A percentile compares a stretch with the other conserved stretches of the same genome.
Conservation (phyloP, 768 basidiomycete species). For the Antrodiella citrinella region DNA sequence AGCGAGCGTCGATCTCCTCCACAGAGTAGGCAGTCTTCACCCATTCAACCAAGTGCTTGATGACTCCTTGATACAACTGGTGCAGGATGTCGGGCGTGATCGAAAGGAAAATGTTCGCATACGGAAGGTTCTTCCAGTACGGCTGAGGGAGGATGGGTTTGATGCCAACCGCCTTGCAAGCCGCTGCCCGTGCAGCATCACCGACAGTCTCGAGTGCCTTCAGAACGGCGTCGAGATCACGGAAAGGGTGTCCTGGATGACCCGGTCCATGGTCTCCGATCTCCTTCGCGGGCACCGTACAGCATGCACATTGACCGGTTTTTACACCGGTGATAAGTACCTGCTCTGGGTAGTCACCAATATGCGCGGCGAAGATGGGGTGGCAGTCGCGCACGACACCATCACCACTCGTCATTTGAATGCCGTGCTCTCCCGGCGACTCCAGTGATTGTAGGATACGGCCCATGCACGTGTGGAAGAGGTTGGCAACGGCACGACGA, state of each 20-base stretch:
- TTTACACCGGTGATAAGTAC: no score
- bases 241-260: neutral
- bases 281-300: conserved; percentile 3
- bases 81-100: conserved; percentile 24
- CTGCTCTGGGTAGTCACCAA: no score
- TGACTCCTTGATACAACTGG: conserved; percentile 22
- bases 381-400: conserved; percentile 11
- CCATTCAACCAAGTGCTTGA: no score
- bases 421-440: conserved; percentile 6
- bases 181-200: conserved; percentile 3
- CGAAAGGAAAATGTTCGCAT: conserved; percentile 16
- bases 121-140: conserved; percentile 19
- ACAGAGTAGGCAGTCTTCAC: conserved; percentile 5
- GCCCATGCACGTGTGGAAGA: no score
- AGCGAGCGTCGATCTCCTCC: conserved; percentile 13
- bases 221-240: conserved; percentile 2
- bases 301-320: no score
- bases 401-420: conserved; percentile 15
- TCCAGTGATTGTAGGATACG: conserved; percentile 9
- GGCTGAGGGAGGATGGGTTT: conserved; percentile 17
- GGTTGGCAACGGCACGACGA: conserved; percentile 11
- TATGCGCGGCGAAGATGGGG: no score
- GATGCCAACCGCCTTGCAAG: conserved; percentile 11
- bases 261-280: no score
- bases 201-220: conserved; percentile 3